Conservation (phyloP, 768 basidiomycete genomes). For the Stropharia rugosoannulata region DNA sequence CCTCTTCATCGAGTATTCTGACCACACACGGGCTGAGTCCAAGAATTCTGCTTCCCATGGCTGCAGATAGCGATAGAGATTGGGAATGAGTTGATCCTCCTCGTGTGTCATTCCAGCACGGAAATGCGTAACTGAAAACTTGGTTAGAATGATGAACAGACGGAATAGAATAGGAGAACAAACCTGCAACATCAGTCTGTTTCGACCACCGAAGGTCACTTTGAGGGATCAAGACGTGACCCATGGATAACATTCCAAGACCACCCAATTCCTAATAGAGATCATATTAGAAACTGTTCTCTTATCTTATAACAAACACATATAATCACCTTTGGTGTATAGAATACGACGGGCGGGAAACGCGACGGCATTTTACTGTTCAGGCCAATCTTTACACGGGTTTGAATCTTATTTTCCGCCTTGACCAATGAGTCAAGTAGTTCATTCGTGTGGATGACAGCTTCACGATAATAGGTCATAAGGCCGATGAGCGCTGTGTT, state of each 20-base stretch:
- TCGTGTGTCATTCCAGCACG: conserved; percentile 98
- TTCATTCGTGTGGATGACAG: conserved; percentile 96
- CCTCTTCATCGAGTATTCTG: conserved; percentile 98
- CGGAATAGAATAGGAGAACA: conserved; percentile 11
- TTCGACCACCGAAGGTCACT: conserved; percentile 98
- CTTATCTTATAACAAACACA: neutral
- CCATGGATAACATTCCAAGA: conserved; percentile 99
- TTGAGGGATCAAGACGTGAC: conserved; percentile 97
- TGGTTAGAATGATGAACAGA: conserved; percentile 2
- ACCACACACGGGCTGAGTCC: conserved; percentile 98
- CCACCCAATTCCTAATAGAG: conserved; percentile 81
- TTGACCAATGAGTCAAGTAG: conserved; percentile 95
- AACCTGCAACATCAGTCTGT: conserved; percentile 93
- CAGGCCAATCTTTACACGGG: conserved; percentile 98
- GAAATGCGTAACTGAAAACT: conserved; percentile 85
- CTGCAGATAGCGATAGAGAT: conserved; percentile 94
- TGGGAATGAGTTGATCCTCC: conserved; percentile 94
- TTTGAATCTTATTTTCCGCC: conserved; percentile 99
- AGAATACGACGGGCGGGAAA: conserved; percentile 96
- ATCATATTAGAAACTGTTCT: neutral
- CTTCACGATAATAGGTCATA: conserved; percentile 98
- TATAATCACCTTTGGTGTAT: conserved; percentile 77
- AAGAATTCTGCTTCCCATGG: conserved; percentile 98
- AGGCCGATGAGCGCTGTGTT: conserved; percentile 93
- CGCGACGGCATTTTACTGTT: conserved; percentile 99